Conservation (phyloP, 306 rosid genomes). For the Urtica urens region DNA sequence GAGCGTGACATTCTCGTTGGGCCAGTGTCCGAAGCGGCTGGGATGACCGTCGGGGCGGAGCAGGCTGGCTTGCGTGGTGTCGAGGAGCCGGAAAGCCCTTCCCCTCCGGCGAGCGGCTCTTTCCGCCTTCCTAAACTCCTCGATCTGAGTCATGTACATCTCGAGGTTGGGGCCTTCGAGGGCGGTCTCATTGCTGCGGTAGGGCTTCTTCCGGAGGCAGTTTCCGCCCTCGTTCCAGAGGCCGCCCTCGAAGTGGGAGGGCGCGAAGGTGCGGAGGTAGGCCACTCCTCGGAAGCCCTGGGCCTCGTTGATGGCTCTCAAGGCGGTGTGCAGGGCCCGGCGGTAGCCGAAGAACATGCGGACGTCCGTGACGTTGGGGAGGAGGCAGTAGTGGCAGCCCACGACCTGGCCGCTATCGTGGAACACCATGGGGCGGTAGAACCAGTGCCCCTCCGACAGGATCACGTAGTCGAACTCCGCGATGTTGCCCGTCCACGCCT, state of each 20-base stretch:
- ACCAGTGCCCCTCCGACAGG: slow-evolving; percentile 81
- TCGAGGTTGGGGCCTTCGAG: slow-evolving; percentile 49
- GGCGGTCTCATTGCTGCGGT: slow-evolving; percentile 46
- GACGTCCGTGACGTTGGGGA: slow-evolving; percentile 41
- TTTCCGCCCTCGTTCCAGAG: slow-evolving; percentile 71
- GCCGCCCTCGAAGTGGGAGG: slow-evolving; percentile 81
- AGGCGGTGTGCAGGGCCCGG: slow-evolving; percentile 50
- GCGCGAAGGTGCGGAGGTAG: slow-evolving; percentile 57
- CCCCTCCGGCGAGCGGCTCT: slow-evolving; percentile 47
- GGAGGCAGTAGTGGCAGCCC: slow-evolving; percentile 64
- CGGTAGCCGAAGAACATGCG: slow-evolving; percentile 64
- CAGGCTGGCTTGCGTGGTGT: slow-evolving; percentile 47
- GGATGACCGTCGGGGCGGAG: slow-evolving; percentile 96
- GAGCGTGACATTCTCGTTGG: slow-evolving; percentile 52
- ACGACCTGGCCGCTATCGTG: slow-evolving; percentile 33
- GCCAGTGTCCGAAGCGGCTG: slow-evolving; percentile 74
- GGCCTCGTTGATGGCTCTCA: slow-evolving; percentile 46
- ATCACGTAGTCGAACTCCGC: slow-evolving; percentile 49
- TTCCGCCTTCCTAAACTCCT: slow-evolving; percentile 55
- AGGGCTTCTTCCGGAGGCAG: slow-evolving; percentile 62
- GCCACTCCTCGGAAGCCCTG: slow-evolving; percentile 51
- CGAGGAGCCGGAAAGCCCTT: slow-evolving; percentile 46
- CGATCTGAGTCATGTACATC: slow-evolving; percentile 69
- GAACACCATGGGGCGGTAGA: slow-evolving; percentile 42
- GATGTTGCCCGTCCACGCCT: slow-evolving; percentile 48